These are phyloP conservation scores for Auricularia auricula-judae DNA, from an alignment of 768 basidiomycete genomes.

Conservation along the genomic window DNA sequence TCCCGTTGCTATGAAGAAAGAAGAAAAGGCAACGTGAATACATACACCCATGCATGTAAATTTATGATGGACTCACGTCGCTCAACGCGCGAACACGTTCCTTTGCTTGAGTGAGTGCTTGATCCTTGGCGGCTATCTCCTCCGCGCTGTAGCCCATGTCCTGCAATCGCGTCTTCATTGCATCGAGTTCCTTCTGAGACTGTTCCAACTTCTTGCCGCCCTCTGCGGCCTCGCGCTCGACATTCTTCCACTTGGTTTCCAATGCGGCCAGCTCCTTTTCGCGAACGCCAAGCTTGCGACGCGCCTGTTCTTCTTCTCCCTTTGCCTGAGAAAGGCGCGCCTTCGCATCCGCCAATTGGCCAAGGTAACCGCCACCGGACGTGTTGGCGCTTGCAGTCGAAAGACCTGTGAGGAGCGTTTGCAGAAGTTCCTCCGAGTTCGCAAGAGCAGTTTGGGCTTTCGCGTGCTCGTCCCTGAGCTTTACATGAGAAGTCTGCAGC, in stretches of 20 bases:
- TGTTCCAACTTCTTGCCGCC: constrained; percentile 54
- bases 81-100: constrained; percentile 42
- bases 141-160: constrained; percentile 66
- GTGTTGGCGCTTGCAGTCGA: constrained; percentile 55
- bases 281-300: constrained; percentile 61
- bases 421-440: constrained; percentile 84
- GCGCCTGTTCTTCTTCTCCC: constrained; percentile 78
- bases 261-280: constrained; percentile 69
- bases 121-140: constrained; percentile 51
- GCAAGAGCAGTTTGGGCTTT: constrained; percentile 46
- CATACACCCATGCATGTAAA: constrained; percentile 5
- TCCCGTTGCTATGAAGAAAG: constrained; percentile 48
- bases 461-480: constrained; percentile 60
- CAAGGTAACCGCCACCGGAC: constrained; percentile 77
- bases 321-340: constrained; percentile 61
- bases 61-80: constrained; percentile 37
- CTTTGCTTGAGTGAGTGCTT: constrained; percentile 39
- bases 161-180: constrained; percentile 46
- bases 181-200: constrained; percentile 13
- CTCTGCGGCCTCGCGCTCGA: constrained; percentile 75
- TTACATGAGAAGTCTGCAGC: constrained; percentile 42
- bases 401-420: constrained; percentile 87
- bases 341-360: constrained; percentile 82
- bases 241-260: constrained; percentile 71
- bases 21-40: constrained; percentile 1